Conservation (phyloP, 202 grass and related monocot genomes). For the Tripidium arundinaceum region DNA sequence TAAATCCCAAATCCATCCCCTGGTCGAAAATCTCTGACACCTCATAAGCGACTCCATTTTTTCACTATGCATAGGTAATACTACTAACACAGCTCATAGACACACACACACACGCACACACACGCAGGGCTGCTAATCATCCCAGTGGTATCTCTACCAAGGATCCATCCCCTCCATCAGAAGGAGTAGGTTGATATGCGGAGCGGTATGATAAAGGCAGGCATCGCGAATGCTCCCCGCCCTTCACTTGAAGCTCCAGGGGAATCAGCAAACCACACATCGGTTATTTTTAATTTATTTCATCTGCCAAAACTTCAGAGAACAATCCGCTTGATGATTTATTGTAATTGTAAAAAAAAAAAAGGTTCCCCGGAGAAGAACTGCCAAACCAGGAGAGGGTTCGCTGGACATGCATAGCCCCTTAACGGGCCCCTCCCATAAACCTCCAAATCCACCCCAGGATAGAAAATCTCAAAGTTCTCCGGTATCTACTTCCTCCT, state of each 20-base stretch:
- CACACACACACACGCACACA: not conserved
- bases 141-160: conserved; percentile 44
- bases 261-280: not conserved
- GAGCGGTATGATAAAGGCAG: conserved; percentile 87
- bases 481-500: not conserved
- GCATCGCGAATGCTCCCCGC: conserved; percentile 48
- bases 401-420: not conserved
- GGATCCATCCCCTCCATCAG: conserved; percentile 30
- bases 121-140: conserved; percentile 15
- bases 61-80: not conserved
- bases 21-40: not conserved
- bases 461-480: not conserved
- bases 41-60: not conserved
- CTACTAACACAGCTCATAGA: not conserved
- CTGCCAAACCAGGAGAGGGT: not conserved
- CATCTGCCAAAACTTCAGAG: not conserved
- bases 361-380: not conserved
- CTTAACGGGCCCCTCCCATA: not conserved
- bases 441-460: not conserved
- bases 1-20: not conserved
- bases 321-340: not conserved
- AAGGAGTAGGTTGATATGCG: conserved; percentile 42
- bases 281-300: not conserved
- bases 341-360: not conserved
- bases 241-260: conserved; percentile 82